Evolutionary conservation across 2,329 filamentous ascomycete genomes (phyloP), one percentile per base, ranked within the genome.

Genomic region (Triangularia verruculosa): DNA sequence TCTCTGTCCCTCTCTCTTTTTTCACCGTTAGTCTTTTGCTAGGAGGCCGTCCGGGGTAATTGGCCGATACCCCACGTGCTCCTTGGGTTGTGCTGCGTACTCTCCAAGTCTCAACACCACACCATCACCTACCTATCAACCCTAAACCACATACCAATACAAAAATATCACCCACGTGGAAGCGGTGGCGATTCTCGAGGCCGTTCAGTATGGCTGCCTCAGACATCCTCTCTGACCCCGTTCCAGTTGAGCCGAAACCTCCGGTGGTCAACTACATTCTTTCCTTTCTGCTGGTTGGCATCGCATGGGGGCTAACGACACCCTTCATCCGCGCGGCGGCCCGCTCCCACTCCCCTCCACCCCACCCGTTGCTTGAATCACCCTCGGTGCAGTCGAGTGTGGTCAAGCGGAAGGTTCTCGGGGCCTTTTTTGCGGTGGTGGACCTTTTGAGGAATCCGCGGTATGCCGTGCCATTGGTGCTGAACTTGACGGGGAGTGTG

Each of bases 251-350:
- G 15, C 51, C 20, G 51, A 25, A 78, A 24, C 84, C 84, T 24
- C 80, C 83, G 15, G 77, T 87, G 68, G 82, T 96, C 79, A 93
- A 93, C 79, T 97, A 95, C 82, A 83, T 95, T 67, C 82, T 94
- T 64, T 92, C 91, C 70, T 97, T 97, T 81, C 83, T 97, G 61
- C 86, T 97, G 64, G 93, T 98, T 69, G 93, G 93, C 60, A 80
- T 95, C 24, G 93, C 92, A 69, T 98, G 94, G 94, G 94, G 93
- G 59, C 87, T 96, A 70, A 97, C 92, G 0, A 96, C 92, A 20
- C 89, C 89, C 61, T 97, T 98, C 80, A 96, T 98, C 82, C 89
- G 93, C 24, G 86, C 86, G 66, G 94, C 94, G 9, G 93, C 94
- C 1, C 84, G 89, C 57, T 83, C 88, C 66, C 93, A 95, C 78